Percentiles rank a stretch among this genome's conserved stretches.
Evolutionary conservation across 129 eudicot species (phyloP).

Genomic region (Dittrichia graveolens): DNA sequence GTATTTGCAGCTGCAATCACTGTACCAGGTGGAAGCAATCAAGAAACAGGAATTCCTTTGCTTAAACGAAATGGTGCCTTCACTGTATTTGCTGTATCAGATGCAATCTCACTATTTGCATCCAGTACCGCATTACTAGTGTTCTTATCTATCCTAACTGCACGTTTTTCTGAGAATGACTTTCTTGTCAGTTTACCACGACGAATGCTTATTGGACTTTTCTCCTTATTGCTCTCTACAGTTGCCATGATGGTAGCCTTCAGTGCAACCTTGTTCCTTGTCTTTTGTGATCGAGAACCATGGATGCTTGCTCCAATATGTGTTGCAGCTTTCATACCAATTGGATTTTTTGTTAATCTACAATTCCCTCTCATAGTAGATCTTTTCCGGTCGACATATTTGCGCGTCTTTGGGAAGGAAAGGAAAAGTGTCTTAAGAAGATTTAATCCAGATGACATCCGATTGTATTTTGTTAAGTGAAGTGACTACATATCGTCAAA

Average conservation of each 20-base stretch:
- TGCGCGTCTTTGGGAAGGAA: constrained; percentile 10
- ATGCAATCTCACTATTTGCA: constrained; percentile 41
- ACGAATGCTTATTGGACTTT: constrained; percentile 34
- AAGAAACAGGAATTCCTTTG: constrained; percentile 23
- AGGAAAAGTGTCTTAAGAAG: not conserved
- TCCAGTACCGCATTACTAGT: constrained; percentile 28
- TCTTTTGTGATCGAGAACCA: constrained; percentile 13
- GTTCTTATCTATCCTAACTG: constrained; percentile 33
- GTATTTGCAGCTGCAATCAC: constrained; percentile 36
- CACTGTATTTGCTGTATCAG: constrained; percentile 31
- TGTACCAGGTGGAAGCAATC: constrained; percentile 30
- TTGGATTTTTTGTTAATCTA: constrained; percentile 13
- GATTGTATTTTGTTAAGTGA: constrained; percentile 1
- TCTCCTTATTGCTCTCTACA: constrained; percentile 27
- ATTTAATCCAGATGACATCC: not conserved
- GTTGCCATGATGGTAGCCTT: constrained; percentile 41
- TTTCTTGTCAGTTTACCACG: constrained; percentile 25
- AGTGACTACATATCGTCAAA: not conserved
- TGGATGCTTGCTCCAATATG: constrained; percentile 35
- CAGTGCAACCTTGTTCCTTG: constrained; percentile 30
- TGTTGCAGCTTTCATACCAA: constrained; percentile 17
- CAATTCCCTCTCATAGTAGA: constrained; percentile 36
- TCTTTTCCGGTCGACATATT: constrained; percentile 13
- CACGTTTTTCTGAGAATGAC: constrained; percentile 38
- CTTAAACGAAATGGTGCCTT: constrained; percentile 1